Conservation (phyloP, 768 basidiomycete genomes). For the Rhodotorula graminis region DNA sequence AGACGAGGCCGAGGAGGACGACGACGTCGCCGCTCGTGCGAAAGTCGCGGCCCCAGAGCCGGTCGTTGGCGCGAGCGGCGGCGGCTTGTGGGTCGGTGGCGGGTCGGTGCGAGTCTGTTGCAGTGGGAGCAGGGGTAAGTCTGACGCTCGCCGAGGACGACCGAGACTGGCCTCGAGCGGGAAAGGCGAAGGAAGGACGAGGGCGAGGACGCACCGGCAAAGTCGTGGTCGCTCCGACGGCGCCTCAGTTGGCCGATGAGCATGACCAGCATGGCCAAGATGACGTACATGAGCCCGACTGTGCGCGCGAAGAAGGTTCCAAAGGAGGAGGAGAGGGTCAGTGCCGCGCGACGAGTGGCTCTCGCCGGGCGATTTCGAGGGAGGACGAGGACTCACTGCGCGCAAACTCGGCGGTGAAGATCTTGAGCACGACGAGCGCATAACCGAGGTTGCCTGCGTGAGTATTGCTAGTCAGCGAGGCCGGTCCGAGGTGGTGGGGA, state of each 20-base stretch:
- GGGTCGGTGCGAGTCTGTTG: slow-evolving; percentile 1
- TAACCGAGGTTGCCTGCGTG: slow-evolving; percentile 59
- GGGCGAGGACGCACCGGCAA: slow-evolving; percentile 55
- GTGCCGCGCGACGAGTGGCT: no score
- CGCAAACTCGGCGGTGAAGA: slow-evolving; percentile 73
- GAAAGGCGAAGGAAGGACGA: slow-evolving; percentile 46
- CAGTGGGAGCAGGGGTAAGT: not conserved
- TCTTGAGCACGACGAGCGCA: slow-evolving; percentile 65
- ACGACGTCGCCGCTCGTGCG: slow-evolving; percentile 70
- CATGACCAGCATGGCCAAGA: slow-evolving; percentile 59
- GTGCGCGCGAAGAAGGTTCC: no score
- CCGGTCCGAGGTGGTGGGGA: no score
- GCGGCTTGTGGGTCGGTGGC: no score
- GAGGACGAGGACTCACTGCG: slow-evolving; percentile 55
- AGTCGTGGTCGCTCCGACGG: slow-evolving; percentile 66
- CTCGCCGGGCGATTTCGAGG: no score
- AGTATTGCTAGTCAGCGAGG: no score
- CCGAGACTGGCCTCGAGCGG: not conserved
- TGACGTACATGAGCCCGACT: slow-evolving; percentile 46
- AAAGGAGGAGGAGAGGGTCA: not conserved
- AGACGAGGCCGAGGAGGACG: slow-evolving; percentile 58
- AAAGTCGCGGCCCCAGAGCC: slow-evolving; percentile 71
- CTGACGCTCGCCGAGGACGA: no score
- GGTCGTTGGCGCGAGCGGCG: slow-evolving; percentile 48
- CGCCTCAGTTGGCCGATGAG: slow-evolving; percentile 59